phyloP scores from a whole-genome alignment of 306 rosid genomes.

The Delonix regia region DNA sequence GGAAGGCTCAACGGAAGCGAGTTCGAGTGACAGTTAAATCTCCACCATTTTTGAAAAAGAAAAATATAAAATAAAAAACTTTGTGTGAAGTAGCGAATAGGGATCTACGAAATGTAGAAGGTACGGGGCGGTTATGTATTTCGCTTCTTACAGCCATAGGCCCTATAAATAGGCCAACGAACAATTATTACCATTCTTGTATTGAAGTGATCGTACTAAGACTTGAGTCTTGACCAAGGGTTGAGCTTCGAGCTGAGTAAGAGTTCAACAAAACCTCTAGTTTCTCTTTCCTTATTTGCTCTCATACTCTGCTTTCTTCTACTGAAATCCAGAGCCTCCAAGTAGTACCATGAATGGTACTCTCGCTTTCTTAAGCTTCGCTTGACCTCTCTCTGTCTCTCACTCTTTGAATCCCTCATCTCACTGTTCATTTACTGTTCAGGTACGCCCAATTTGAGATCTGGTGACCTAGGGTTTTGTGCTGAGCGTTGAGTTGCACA shows the following conservation, averaged over 20 bases:
- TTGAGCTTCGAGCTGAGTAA: not conserved
- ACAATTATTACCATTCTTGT: not conserved
- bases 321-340: conserved; percentile 32
- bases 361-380: conserved; percentile 33
- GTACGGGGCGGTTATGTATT: not conserved
- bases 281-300: conserved; percentile 27
- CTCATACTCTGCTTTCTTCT: conserved; percentile 1
- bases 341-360: conserved; percentile 29
- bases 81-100: not conserved
- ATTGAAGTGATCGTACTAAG: not conserved
- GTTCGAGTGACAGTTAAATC: not conserved
- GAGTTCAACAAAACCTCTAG: not conserved
- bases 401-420: too few relatives aligned
- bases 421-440: conserved; percentile 6
- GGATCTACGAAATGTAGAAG: conserved; percentile 3
- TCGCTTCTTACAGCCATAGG: not conserved
- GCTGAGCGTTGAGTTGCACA: conserved; percentile 19
- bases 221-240: not conserved
- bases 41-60: not conserved
- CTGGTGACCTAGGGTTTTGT: conserved; percentile 56
- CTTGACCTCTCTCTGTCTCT: conserved; percentile 3
- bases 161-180: not conserved
- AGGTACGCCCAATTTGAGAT: conserved; percentile 42
- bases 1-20: too few relatives aligned
- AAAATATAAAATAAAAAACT: not conserved